phyloP scores from a whole-genome alignment of 352 stramenopile genomes.

The Phytophthora podocarpi region DNA sequence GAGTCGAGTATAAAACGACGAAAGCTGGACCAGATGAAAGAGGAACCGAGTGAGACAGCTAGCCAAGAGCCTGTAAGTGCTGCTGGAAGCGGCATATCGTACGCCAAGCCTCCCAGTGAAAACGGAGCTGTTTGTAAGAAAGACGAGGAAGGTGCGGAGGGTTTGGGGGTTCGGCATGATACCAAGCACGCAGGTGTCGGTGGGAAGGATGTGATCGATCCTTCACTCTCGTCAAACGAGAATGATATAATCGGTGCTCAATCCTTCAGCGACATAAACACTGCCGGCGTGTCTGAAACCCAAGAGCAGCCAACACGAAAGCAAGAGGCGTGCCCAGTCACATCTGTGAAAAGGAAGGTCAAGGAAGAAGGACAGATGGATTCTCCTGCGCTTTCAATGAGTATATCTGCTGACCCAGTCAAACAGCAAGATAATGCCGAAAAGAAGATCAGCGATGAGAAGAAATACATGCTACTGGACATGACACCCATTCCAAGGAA shows the following conservation, averaged over 20 bases:
- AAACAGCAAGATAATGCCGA: constrained; percentile 9
- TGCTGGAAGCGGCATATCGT: background rate
- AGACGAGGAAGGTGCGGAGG: background rate
- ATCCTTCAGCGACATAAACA: background rate
- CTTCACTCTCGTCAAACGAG: too few species aligned
- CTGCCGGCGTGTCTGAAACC: background rate
- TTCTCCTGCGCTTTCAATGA: background rate
- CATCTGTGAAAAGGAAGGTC: background rate
- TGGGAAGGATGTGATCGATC: too few species aligned
- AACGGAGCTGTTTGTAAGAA: background rate
- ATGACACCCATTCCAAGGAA: constrained; percentile 30
- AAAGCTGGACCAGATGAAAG: background rate
- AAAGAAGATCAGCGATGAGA: background rate
- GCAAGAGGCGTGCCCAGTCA: background rate
- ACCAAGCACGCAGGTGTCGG: too few species aligned
- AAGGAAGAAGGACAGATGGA: constrained; percentile 22
- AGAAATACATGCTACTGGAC: constrained; percentile 12
- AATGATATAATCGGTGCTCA: background rate
- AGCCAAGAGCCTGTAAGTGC: background rate
- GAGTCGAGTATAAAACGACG: background rate
- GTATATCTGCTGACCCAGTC: background rate
- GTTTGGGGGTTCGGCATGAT: background rate
- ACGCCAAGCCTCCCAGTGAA: background rate
- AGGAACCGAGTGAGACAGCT: too few species aligned
- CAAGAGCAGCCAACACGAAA: background rate